Percentiles rank a stretch among this genome's conserved stretches.
Conservation (phyloP, 2,329 filamentous ascomycete genomes). For the Aspergillus pseudoterreus region DNA sequence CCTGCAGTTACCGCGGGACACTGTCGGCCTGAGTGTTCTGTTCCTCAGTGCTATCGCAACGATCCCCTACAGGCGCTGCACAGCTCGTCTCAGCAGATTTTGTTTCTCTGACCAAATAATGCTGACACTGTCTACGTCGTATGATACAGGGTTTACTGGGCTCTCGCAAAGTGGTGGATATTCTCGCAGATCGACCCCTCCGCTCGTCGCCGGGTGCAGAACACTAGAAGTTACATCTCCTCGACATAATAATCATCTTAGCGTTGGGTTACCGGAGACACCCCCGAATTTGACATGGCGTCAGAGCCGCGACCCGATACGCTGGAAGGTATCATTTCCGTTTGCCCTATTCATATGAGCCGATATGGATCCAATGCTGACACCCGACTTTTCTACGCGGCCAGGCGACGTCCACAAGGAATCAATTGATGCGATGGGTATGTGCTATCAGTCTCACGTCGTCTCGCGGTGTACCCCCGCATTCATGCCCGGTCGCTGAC, state of each 20-base stretch:
- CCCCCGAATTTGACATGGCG: slow-evolving; percentile 10
- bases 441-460: neutral
- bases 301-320: slow-evolving; percentile 10
- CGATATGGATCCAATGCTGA: too few species aligned
- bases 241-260: too few species aligned
- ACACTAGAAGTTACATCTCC: too few species aligned
- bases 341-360: neutral
- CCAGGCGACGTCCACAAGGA: slow-evolving; percentile 10
- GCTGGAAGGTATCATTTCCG: slow-evolving; percentile 12
- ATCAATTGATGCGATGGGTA: slow-evolving; percentile 13
- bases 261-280: too few species aligned
- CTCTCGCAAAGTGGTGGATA: too few species aligned
- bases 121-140: too few species aligned
- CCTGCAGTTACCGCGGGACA: neutral
- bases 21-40: too few species aligned
- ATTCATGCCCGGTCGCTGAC: neutral
- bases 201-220: neutral
- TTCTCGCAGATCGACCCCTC: neutral
- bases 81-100: too few species aligned
- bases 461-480: neutral
- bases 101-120: too few species aligned
- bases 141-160: too few species aligned
- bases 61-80: too few species aligned
- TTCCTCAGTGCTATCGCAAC: too few species aligned
- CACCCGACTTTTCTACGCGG: neutral